Base-by-base conservation (phyloP, 2,329 filamentous ascomycete species). In the Apiospora sp. region DNA sequence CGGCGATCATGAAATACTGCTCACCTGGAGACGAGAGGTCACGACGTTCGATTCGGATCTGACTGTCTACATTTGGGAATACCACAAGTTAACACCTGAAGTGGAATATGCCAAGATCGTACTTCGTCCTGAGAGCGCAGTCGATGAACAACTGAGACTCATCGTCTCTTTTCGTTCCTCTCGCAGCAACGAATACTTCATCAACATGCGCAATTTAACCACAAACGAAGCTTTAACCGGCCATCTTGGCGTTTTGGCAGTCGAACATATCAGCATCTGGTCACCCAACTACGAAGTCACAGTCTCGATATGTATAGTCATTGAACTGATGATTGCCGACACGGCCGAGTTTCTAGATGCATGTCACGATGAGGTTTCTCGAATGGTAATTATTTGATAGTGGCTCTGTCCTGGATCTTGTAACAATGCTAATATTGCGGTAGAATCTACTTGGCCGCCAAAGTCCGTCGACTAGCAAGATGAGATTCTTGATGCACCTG, bases 371-470 rank as follows among this genome's bases (percentile, higher is more conserved):
- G 51, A 58, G 27, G 51, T 58, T 58, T 58, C 51, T 16, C 14
- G 27, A 16, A 30, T 58, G 16, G 27, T 58, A 30, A 4, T 27
- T 4, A 3, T 8, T 6, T 14, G 14, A 16, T 12, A 1, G 4
- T 58, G 2, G 27, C 14, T 6, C 4, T 19, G 14, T 1, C 4
- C 1, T 5, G 8, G 24, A 14, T 0, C 8, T 3, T 16, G 4
- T 16, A 3, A 34, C n/a, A 30, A 2, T 8, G 6, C 51, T 58
- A 34, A 58, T 30, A 19, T 1, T 13, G 4, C 8, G 7, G 3
- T 6, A 58, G 27, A 58, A 34, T 16, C 4, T 19, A 19, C 27
- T 58, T 22, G 51, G 51, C 16, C 51, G 51, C 51, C 27, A 58
- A 14, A 58, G 13, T 27, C 51, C 51, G 19, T 58, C 51, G 4